Evolutionary conservation across 2,329 filamentous ascomycete genomes (phyloP).

Genomic region (Cryphonectria naterciae): DNA sequence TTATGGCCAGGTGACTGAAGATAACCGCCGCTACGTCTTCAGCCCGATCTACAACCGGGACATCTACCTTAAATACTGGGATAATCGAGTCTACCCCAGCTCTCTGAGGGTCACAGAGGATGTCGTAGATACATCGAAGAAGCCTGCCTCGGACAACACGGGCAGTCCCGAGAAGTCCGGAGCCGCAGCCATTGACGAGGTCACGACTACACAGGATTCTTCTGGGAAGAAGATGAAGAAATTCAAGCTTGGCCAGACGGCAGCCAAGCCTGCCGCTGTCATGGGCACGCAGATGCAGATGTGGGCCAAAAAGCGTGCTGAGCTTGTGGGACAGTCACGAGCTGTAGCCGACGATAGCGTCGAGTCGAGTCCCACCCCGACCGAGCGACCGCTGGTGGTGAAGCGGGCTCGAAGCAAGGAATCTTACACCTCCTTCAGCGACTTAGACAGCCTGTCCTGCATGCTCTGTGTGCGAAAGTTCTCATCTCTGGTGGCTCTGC

Average conservation of each 20-base stretch:
- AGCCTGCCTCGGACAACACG: constrained; percentile 17
- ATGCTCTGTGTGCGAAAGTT: constrained; percentile 66
- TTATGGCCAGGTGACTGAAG: constrained; percentile 58
- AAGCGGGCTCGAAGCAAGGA: constrained; percentile 32
- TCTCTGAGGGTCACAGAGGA: constrained; percentile 63
- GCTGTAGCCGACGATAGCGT: constrained; percentile 25
- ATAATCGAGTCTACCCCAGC: constrained; percentile 72
- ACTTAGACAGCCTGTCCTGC: constrained; percentile 52
- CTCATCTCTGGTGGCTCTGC: constrained; percentile 56
- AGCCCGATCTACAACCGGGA: constrained; percentile 69
- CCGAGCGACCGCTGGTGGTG: constrained; percentile 17
- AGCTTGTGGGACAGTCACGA: constrained; percentile 46
- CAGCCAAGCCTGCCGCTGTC: constrained; percentile 55
- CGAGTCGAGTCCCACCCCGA: constrained; percentile 27
- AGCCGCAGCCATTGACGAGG: constrained; percentile 31
- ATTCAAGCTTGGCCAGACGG: constrained; percentile 51
- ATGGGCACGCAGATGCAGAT: constrained; percentile 69
- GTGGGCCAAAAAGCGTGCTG: constrained; percentile 72
- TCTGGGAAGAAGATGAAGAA: constrained; percentile 58
- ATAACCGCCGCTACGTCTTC: constrained; percentile 69
- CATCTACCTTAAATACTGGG: constrained; percentile 75
- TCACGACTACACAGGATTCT: constrained; percentile 39
- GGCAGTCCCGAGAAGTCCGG: constrained; percentile 19
- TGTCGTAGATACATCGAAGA: constrained; percentile 46
- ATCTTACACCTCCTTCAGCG: constrained; percentile 61